These are phyloP conservation scores for Ceratocystis smalleyi DNA, from an alignment of 2,329 filamentous ascomycete species.

Conservation along the genomic window DNA sequence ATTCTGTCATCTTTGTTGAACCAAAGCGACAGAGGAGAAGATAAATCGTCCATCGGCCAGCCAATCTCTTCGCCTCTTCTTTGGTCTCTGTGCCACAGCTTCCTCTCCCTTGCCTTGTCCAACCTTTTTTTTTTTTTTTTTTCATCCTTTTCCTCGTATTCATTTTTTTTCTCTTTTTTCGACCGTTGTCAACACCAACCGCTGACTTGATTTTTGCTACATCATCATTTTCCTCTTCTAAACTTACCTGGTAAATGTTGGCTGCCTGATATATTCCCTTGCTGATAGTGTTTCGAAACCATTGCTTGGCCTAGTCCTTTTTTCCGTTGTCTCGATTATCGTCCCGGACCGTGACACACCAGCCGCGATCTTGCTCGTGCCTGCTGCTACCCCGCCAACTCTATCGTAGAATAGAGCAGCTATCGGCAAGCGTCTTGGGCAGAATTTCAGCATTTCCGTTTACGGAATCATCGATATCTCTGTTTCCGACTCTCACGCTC, in stretches of 20 bases:
- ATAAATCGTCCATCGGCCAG: too few relatives aligned
- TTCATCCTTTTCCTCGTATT: neutral
- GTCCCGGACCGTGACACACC: neutral
- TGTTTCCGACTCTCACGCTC: too few relatives aligned
- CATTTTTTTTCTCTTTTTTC: neutral
- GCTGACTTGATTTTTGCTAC: neutral
- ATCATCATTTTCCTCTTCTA: neutral
- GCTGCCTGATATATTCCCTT: neutral
- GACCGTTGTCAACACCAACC: neutral
- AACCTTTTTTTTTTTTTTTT: neutral
- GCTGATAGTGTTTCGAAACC: neutral
- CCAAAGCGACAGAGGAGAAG: too few relatives aligned
- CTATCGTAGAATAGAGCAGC: too few relatives aligned
- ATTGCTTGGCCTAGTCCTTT: neutral
- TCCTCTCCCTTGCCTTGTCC: neutral
- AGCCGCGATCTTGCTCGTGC: neutral
- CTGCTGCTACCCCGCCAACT: constrained; percentile 1
- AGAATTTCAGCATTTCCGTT: too few relatives aligned
- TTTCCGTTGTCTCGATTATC: neutral
- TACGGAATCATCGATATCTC: too few relatives aligned
- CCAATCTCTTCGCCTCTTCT: too few relatives aligned
- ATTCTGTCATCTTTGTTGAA: neutral
- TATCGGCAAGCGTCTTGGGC: too few relatives aligned
- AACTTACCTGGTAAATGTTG: neutral
- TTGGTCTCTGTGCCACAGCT: neutral